Base-by-base conservation (phyloP, 192 early-diverging fungal species). In the Gryganskiella cystojenkinii region DNA sequence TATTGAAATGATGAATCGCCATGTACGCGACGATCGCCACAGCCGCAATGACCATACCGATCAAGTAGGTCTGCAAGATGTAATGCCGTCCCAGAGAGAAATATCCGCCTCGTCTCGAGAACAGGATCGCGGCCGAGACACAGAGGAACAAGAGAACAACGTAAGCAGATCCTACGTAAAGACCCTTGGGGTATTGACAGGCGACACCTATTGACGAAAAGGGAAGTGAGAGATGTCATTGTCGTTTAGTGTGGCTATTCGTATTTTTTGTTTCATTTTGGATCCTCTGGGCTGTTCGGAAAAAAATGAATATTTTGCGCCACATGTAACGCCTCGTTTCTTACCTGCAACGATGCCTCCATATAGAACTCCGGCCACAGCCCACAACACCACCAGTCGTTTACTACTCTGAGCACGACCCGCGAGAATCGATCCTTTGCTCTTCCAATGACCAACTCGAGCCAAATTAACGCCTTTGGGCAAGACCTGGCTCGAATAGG, bases 401-500 rank as follows among this genome's bases (percentile, higher is more conserved):
- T 64, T 68, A n/a, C 60, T 68, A 9, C 60, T 61, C 56, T 64
- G 42, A 24, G 11, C 0, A 13, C 14, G 35, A 22, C 11, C 51
- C 19, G 31, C 3, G 19, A n/a, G 27, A 11, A 42, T 30, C n/a
- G 20, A 42, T 24, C 20, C 13, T 13, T 28, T 43, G 33, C 56
- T 45, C 47, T 61, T 61, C 51, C 14, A 46, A 14, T 67, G 56
- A 5, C 72, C 64, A 17, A 69, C 74, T 3, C 50, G 1, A 0
- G 58, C 66, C 13, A 78, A 20, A 14, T 51, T 69, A 0, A 58
- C 40, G 1, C 51, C 61, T 0, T 20, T 40, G 0, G 74, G 74
- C 25, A 78, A 24, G 25, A 64, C 33, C 50, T 86, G 85, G 7
- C 70, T 69, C 19, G 83, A 78, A 61, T 82, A 86, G 0, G 79